Conservation (phyloP, 2,329 filamentous ascomycete genomes). For the Ceratocystis cubensis region DNA sequence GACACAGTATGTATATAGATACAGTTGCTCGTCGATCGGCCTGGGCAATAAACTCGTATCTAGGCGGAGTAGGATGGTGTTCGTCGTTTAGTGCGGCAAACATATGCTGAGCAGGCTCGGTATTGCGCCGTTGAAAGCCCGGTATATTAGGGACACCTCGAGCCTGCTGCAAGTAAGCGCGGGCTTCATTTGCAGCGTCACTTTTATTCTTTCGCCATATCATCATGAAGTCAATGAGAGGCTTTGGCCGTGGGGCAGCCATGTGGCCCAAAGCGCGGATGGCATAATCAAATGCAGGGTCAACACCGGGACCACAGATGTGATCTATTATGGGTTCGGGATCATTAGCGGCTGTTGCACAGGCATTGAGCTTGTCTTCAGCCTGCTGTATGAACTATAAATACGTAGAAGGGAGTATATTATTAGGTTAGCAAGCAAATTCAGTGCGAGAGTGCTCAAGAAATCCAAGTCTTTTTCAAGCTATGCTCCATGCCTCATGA, state of each 20-base stretch:
- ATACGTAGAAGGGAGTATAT: slow-evolving; percentile 5
- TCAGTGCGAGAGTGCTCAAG: too few relatives aligned
- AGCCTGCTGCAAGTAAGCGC: slow-evolving; percentile 43
- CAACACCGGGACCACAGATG: slow-evolving; percentile 80
- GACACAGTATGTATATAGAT: slow-evolving; percentile 89
- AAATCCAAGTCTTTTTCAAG: neutral
- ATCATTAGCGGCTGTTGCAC: slow-evolving; percentile 65
- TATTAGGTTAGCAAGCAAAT: slow-evolving; percentile 21
- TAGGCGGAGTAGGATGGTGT: slow-evolving; percentile 11
- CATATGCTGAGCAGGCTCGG: slow-evolving; percentile 43
- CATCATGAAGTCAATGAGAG: slow-evolving; percentile 94
- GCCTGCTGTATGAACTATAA: slow-evolving; percentile 77
- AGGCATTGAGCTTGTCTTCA: slow-evolving; percentile 90
- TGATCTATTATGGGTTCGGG: slow-evolving; percentile 74
- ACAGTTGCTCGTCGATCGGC: slow-evolving; percentile 84
- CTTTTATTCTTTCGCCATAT: slow-evolving; percentile 95
- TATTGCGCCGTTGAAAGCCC: slow-evolving; percentile 56
- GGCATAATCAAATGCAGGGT: slow-evolving; percentile 83
- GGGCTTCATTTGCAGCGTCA: slow-evolving; percentile 65
- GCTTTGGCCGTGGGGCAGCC: slow-evolving; percentile 84
- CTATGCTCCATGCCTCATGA: neutral
- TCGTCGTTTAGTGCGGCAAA: slow-evolving; percentile 40
- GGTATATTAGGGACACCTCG: slow-evolving; percentile 34
- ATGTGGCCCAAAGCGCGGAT: slow-evolving; percentile 90
- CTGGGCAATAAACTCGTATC: slow-evolving; percentile 53